Evolutionary conservation across 768 basidiomycete species (phyloP).

Genomic region (Lactarius quietus): DNA sequence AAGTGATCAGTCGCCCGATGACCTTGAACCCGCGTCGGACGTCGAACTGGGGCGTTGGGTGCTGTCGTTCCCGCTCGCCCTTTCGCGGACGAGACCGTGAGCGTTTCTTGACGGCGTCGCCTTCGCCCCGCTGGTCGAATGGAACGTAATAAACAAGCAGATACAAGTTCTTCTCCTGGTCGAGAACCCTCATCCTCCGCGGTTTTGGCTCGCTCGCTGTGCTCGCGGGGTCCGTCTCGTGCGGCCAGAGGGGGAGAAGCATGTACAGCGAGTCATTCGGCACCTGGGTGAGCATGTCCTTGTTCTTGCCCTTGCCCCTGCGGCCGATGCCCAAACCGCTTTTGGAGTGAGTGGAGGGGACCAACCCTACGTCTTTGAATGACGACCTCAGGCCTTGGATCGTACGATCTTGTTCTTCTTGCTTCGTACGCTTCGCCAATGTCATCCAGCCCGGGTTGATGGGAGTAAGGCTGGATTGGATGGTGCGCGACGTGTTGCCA

Average conservation of each 20-base stretch:
- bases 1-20: slow-evolving; percentile 67
- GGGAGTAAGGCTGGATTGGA: slow-evolving; percentile 32
- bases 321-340: slow-evolving; percentile 28
- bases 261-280: slow-evolving; percentile 72
- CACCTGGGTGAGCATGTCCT: slow-evolving; percentile 54
- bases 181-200: slow-evolving; percentile 32
- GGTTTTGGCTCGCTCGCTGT: slow-evolving; percentile 21
- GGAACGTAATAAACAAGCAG: slow-evolving; percentile 80
- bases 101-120: slow-evolving; percentile 43
- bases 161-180: slow-evolving; percentile 57
- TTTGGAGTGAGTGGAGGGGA: slow-evolving; percentile 46
- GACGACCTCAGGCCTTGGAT: slow-evolving; percentile 69
- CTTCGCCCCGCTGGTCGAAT: slow-evolving; percentile 42
- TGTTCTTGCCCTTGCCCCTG: slow-evolving; percentile 21
- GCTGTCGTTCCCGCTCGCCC: slow-evolving; percentile 28
- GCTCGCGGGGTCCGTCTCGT: slow-evolving; percentile 54
- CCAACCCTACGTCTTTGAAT: slow-evolving; percentile 75
- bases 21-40: slow-evolving; percentile 65
- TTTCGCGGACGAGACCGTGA: slow-evolving; percentile 32
- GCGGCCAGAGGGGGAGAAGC: slow-evolving; percentile 83
- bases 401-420: slow-evolving; percentile 65
- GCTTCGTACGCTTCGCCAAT: slow-evolving; percentile 57
- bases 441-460: slow-evolving; percentile 58
- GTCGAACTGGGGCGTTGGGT: slow-evolving; percentile 33
- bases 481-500: slow-evolving; percentile 22